Evolutionary conservation across 495 filamentous ascomycete species (phyloP).

Genomic region (Penicillium subrubescens): DNA sequence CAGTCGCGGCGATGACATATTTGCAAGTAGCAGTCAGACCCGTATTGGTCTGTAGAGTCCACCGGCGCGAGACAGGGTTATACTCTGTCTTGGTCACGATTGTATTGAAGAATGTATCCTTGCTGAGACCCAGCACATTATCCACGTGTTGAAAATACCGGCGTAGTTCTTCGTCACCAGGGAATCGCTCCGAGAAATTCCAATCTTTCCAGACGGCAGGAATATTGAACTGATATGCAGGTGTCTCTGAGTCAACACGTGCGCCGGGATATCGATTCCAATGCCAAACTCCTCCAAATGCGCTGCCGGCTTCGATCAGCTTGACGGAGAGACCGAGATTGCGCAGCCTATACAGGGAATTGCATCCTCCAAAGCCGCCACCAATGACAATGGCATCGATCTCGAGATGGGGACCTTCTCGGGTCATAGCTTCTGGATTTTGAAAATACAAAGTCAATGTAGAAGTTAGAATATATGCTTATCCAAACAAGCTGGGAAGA

Average conservation of each 20-base stretch:
- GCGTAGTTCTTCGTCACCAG: slow-evolving; percentile 49
- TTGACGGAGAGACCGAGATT: slow-evolving; percentile 41
- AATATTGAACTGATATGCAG: slow-evolving; percentile 52
- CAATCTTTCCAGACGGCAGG: slow-evolving; percentile 54
- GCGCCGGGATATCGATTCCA: slow-evolving; percentile 55
- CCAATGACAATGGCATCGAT: slow-evolving; percentile 39
- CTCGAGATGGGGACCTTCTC: slow-evolving; percentile 23
- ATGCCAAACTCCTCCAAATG: slow-evolving; percentile 55
- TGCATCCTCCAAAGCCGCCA: slow-evolving; percentile 41
- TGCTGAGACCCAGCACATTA: slow-evolving; percentile 49
- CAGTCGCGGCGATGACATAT: slow-evolving; percentile 28
- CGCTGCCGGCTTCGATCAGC: slow-evolving; percentile 49
- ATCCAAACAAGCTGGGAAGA: not conserved
- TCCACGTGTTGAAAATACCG: slow-evolving; percentile 59
- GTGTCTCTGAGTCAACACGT: slow-evolving; percentile 52
- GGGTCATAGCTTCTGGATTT: slow-evolving; percentile 16
- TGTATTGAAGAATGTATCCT: slow-evolving; percentile 54
- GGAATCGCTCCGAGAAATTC: slow-evolving; percentile 55
- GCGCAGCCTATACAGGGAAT: slow-evolving; percentile 41
- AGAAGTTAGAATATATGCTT: not conserved
- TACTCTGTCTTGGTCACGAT: slow-evolving; percentile 49
- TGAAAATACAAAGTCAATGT: not conserved
- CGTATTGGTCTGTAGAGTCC: slow-evolving; percentile 22
- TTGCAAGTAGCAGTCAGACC: slow-evolving; percentile 24
- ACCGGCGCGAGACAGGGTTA: slow-evolving; percentile 35